Evolutionary conservation across 768 basidiomycete genomes (phyloP).

Genomic region (Albatrellus ellisii): DNA sequence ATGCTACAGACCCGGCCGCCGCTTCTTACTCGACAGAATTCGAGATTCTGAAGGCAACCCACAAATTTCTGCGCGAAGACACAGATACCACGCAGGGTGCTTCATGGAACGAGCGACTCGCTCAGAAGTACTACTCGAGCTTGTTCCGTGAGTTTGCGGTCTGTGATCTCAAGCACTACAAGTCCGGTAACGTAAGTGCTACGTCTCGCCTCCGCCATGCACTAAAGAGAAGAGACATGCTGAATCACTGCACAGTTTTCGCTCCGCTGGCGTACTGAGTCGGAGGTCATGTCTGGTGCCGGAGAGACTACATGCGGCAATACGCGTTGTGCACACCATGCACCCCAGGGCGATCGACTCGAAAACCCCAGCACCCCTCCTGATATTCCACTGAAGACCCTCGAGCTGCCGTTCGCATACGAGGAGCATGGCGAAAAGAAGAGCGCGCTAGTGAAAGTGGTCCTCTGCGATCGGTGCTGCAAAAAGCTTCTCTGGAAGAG

Average conservation of each 20-base stretch:
- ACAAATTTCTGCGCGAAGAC: conserved; percentile 49
- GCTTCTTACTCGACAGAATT: conserved; percentile 36
- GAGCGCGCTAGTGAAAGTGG: conserved; percentile 82
- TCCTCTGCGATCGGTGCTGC: conserved; percentile 66
- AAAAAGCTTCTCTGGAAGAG: conserved; percentile 84
- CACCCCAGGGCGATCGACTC: conserved; percentile 17
- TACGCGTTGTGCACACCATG: conserved; percentile 61
- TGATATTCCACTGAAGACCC: conserved; percentile 38
- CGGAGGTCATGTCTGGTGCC: conserved; percentile 73
- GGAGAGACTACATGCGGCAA: conserved; percentile 88
- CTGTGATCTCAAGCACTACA: conserved; percentile 94
- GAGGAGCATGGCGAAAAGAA: conserved; percentile 64
- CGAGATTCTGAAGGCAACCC: conserved; percentile 61
- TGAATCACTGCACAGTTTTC: conserved; percentile 43
- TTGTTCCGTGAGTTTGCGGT: conserved; percentile 89
- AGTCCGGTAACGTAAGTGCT: conserved; percentile 64
- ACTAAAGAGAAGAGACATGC: not conserved
- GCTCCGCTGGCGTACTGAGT: conserved; percentile 87
- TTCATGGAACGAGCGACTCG: conserved; percentile 78
- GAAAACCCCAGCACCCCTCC: conserved; percentile 15
- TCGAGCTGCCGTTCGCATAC: conserved; percentile 88
- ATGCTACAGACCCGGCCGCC: not conserved
- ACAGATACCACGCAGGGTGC: conserved; percentile 25
- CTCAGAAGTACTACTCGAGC: conserved; percentile 76
- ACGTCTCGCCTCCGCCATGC: not conserved